Percentiles rank a stretch among this genome's conserved stretches.
phyloP scores from a whole-genome alignment of 352 stramenopile genomes.

The Globisporangium rhizosaccharum region DNA sequence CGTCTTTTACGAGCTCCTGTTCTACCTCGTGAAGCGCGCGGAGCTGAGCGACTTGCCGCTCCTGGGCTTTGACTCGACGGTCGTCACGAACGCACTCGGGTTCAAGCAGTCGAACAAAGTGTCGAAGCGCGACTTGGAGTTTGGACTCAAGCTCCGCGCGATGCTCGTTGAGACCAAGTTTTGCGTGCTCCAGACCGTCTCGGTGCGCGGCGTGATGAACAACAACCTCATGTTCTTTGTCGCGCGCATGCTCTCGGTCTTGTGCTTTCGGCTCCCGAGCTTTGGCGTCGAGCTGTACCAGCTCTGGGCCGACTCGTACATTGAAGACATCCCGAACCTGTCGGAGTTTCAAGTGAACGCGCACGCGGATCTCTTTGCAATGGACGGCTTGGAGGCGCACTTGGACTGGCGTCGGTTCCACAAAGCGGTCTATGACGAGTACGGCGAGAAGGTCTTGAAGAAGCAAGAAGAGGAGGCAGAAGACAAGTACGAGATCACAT shows the following conservation, averaged over 20 bases:
- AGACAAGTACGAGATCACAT: conserved; percentile 87
- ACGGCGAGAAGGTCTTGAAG: conserved; percentile 80
- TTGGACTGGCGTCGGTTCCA: conserved; percentile 88
- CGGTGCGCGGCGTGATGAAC: conserved; percentile 87
- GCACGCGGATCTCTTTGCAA: conserved; percentile 81
- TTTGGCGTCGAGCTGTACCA: conserved; percentile 87
- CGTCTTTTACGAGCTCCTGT: conserved; percentile 86
- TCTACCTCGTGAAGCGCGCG: conserved; percentile 85
- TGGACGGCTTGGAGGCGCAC: conserved; percentile 85
- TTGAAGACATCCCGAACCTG: conserved; percentile 68
- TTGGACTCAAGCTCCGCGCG: conserved; percentile 77
- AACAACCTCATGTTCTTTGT: conserved; percentile 92
- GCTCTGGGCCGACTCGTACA: conserved; percentile 84
- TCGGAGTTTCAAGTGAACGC: conserved; percentile 81
- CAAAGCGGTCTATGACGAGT: conserved; percentile 85
- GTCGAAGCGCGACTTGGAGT: conserved; percentile 77
- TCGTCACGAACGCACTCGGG: conserved; percentile 46
- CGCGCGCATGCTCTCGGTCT: conserved; percentile 79
- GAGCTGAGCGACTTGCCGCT: conserved; percentile 81
- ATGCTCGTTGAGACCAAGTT: conserved; percentile 89
- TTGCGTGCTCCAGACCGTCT: conserved; percentile 84
- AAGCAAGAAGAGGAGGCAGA: conserved; percentile 85
- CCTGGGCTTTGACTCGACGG: conserved; percentile 78
- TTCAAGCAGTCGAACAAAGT: conserved; percentile 77
- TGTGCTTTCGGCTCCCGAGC: conserved; percentile 82